phyloP scores from a whole-genome alignment of 192 early-diverging fungal genomes.

The Phlyctochytrium arcticum region DNA sequence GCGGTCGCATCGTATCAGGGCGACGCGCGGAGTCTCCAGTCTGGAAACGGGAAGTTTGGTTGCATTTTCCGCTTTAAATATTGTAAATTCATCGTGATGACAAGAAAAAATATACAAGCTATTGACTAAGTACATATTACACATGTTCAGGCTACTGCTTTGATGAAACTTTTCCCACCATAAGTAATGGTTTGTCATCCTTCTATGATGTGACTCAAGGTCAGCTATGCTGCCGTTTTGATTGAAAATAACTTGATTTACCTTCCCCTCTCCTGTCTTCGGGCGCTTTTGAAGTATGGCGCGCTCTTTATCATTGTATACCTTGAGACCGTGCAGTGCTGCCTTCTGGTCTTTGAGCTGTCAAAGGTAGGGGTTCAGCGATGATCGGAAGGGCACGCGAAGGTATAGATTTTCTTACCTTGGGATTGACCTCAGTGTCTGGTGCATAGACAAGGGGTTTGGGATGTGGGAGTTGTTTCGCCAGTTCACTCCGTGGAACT shows the following conservation, averaged over 20 bases:
- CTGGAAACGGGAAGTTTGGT: too few relatives aligned
- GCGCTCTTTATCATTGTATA: slow-evolving; percentile 14
- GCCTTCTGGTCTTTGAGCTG: neutral
- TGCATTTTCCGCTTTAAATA: too few relatives aligned
- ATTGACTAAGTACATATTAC: too few relatives aligned
- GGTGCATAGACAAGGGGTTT: slow-evolving; percentile 10
- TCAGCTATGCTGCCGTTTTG: neutral
- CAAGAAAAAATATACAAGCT: too few relatives aligned
- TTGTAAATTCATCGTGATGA: too few relatives aligned
- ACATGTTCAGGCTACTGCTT: too few relatives aligned
- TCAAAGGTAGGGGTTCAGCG: neutral
- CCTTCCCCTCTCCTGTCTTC: slow-evolving; percentile 9
- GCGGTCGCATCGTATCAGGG: too few relatives aligned
- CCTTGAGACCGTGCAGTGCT: slow-evolving; percentile 1
- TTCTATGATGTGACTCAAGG: neutral
- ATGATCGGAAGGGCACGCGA: neutral
- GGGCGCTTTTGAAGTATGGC: neutral
- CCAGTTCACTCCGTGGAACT: slow-evolving; percentile 6
- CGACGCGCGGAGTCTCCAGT: too few relatives aligned
- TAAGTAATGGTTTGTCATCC: slow-evolving; percentile 21
- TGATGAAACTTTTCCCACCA: slow-evolving; percentile 8
- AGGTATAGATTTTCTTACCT: neutral
- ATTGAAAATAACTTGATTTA: neutral
- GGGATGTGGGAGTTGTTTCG: slow-evolving; percentile 7
- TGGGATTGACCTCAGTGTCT: neutral